Base-by-base conservation (phyloP, 768 basidiomycete species). In the Agaricus blazei region DNA sequence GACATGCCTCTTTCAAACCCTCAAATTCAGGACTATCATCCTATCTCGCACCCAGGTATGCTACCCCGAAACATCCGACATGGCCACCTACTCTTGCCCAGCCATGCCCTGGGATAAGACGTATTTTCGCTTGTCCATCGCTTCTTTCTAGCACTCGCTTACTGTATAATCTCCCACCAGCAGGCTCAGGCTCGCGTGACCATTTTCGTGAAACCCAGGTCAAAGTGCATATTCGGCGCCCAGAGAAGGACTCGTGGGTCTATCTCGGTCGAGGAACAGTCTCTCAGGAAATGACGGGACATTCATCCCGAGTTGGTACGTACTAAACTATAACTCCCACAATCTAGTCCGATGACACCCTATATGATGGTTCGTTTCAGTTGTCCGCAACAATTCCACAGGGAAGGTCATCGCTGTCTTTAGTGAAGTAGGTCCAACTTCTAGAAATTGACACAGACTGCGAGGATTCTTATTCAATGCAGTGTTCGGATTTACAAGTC, bases 221-320 rank as follows among this genome's bases (percentile, higher is more conserved):
- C 57, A 91, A 92, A 67, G 88, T 93, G 19, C 90, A 92, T 63
- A 86, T 90, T 60, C 78, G 90, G 59, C 75, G 83, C 61, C 85
- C 90, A 36, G 90, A 90, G 53, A 82, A 74, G 64, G 90, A 92
- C 67, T 79, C 85, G 15, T 92, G 90, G 90, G 74, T 81, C 27
- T 93, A 92, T 62, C 77, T 91, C 48, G 90, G 90, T 9, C 80
- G 90, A 63, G 90, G 84, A 23, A 65, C 87, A 26, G 88, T 90
- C 48, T 77, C 85, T 28, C 87, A 91, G 58, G 90, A 92, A 68
- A 68, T 87, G 31, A 71, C 71, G 26, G 89, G 88, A 11, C 90
- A 90, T 60, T 82, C 85, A 37, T 89, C 87, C 59, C 85, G 87
- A 67, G 85, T 93, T 61, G 88, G 90, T 92, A 63, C 59, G 87